These are phyloP conservation scores for Draba incana DNA, from an alignment of 345 rosid genomes.

Conservation along the genomic window DNA sequence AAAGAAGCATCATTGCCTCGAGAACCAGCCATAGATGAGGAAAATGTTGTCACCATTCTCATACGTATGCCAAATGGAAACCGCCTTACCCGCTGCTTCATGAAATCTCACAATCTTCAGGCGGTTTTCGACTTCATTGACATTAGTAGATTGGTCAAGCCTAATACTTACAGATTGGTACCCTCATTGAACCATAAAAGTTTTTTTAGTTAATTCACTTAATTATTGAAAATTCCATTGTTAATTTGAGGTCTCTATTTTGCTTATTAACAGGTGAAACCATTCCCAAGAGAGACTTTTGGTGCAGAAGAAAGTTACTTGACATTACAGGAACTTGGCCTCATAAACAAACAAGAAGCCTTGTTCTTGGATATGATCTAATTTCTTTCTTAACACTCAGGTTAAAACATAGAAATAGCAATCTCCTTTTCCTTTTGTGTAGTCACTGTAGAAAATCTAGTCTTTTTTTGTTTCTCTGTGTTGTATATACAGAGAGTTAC, in stretches of 20 bases:
- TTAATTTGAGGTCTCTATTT: background rate
- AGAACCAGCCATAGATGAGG: conserved; percentile 1
- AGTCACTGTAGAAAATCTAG: background rate
- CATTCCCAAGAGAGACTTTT: background rate
- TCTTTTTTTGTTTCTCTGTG: background rate
- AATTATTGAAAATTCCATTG: background rate
- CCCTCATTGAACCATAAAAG: background rate
- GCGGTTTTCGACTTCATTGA: conserved; percentile 37
- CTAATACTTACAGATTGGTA: conserved; percentile 78
- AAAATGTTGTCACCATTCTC: background rate
- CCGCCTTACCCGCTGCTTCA: background rate
- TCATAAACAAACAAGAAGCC: conserved; percentile 16
- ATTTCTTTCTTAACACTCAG: background rate
- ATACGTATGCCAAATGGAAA: conserved; percentile 6
- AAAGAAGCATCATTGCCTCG: background rate
- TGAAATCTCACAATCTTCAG: conserved; percentile 5
- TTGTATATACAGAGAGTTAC: background rate
- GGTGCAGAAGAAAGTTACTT: conserved; percentile 3
- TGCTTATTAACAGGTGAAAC: conserved; percentile 2
- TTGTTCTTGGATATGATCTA: conserved; percentile 5
- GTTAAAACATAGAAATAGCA: background rate
- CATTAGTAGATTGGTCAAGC: conserved; percentile 62
- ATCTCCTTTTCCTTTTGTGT: too few species aligned
- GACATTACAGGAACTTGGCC: conserved; percentile 11
- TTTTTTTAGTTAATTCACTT: background rate